A percentile compares a stretch with the other conserved stretches of the same genome.
These are phyloP conservation scores for Arachis monticola DNA, from an alignment of 331 rosid species.

Conservation along the genomic window DNA sequence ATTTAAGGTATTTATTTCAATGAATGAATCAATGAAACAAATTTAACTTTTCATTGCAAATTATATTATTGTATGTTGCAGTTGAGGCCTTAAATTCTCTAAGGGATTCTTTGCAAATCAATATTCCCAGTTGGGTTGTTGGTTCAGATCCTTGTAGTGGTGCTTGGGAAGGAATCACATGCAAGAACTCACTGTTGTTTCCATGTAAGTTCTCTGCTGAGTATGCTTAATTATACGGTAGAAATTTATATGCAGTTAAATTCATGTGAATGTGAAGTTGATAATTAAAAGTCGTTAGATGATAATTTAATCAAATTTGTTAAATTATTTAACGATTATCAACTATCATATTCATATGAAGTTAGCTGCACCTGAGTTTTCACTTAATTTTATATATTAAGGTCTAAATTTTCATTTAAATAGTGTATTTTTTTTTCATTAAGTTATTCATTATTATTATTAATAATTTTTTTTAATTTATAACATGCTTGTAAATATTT, in stretches of 20 bases:
- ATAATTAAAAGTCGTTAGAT: no score
- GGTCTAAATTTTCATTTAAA: background rate
- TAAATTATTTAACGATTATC: no score
- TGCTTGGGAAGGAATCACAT: conserved; percentile 48
- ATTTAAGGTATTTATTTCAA: background rate
- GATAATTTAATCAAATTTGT: no score
- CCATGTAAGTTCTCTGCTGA: conserved; percentile 48
- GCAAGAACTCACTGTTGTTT: conserved; percentile 49
- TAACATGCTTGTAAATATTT: conserved; percentile 30
- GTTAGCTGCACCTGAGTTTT: no score
- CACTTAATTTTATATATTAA: no score
- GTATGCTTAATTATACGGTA: no score
- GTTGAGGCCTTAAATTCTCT: conserved; percentile 44
- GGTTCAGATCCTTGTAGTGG: conserved; percentile 51
- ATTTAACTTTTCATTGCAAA: background rate
- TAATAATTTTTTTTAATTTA: background rate
- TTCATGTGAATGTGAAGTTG: no score
- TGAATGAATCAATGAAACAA: background rate
- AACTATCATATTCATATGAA: no score
- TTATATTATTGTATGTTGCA: conserved; percentile 29
- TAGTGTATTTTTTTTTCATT: background rate
- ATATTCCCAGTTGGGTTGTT: conserved; percentile 43
- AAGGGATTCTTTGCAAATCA: conserved; percentile 6
- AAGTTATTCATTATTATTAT: no score
- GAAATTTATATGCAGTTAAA: no score